Evolutionary conservation across 1,139 yeast species (phyloP).

Genomic region (Schwanniomyces etchellsii): DNA sequence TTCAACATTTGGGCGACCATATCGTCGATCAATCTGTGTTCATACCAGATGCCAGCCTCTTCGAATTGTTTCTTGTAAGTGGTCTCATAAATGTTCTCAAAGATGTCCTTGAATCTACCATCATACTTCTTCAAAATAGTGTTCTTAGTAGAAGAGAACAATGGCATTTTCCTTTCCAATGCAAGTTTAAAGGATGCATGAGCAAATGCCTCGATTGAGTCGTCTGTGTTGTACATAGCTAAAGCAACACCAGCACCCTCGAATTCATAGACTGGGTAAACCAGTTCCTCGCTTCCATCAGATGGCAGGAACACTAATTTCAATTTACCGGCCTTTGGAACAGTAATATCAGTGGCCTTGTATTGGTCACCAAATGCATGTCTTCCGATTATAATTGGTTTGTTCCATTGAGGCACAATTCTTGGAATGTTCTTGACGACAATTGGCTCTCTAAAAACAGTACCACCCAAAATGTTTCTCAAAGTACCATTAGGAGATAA

Average conservation of each 20-base stretch:
- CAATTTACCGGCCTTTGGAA: constrained; percentile 75
- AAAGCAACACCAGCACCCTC: constrained; percentile 79
- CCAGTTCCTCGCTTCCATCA: constrained; percentile 54
- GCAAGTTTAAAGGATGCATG: constrained; percentile 90
- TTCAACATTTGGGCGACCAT: constrained; percentile 99
- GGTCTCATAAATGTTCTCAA: constrained; percentile 71
- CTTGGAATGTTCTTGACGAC: constrained; percentile 87
- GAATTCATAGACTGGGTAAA: constrained; percentile 65
- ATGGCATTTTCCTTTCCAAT: constrained; percentile 65
- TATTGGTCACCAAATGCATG: constrained; percentile 98
- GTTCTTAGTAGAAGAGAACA: constrained; percentile 87
- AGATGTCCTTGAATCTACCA: constrained; percentile 91
- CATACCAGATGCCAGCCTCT: constrained; percentile 80
- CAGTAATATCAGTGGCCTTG: constrained; percentile 80
- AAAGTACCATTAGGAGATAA: constrained; percentile 95
- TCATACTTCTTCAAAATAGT: constrained; percentile 91
- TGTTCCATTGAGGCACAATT: constrained; percentile 87
- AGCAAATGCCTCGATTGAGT: constrained; percentile 85
- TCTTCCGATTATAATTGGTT: constrained; percentile 94
- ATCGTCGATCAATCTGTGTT: constrained; percentile 93
- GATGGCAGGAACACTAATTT: constrained; percentile 75
- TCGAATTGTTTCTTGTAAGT: constrained; percentile 71
- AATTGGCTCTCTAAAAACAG: constrained; percentile 95
- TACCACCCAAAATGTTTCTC: constrained; percentile 90
- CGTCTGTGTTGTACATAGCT: constrained; percentile 94